Conservation (phyloP, 1,139 yeast species). For the Pichia sp. region DNA sequence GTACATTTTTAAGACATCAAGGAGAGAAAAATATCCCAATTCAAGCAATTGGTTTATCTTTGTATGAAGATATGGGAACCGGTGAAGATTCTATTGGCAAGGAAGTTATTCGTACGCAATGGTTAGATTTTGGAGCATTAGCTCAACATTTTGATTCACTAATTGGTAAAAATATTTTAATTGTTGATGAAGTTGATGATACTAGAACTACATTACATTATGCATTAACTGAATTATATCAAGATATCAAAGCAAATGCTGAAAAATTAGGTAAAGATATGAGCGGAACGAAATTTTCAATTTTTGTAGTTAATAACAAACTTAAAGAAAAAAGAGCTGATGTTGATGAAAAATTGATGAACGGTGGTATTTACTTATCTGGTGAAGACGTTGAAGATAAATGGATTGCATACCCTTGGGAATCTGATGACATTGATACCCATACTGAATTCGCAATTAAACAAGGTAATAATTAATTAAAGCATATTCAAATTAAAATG, state of each 20-base stretch:
- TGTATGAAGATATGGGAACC: slow-evolving; percentile 50
- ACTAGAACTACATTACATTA: slow-evolving; percentile 62
- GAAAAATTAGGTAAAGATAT: slow-evolving; percentile 31
- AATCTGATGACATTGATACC: slow-evolving; percentile 43
- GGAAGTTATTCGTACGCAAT: slow-evolving; percentile 57
- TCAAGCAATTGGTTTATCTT: slow-evolving; percentile 57
- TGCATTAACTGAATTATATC: slow-evolving; percentile 51
- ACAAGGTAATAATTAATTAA: slow-evolving; percentile 34
- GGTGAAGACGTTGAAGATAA: slow-evolving; percentile 49
- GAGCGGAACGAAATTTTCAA: slow-evolving; percentile 42
- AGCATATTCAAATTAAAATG: too few relatives aligned
- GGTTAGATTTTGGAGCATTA: slow-evolving; percentile 59
- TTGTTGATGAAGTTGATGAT: slow-evolving; percentile 68
- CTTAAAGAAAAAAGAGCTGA: slow-evolving; percentile 51
- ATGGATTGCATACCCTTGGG: slow-evolving; percentile 68
- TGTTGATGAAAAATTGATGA: slow-evolving; percentile 40
- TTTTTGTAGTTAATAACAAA: slow-evolving; percentile 56
- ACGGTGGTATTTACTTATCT: slow-evolving; percentile 43
- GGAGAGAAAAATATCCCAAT: slow-evolving; percentile 57
- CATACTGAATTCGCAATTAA: slow-evolving; percentile 36
- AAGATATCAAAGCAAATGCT: slow-evolving; percentile 48
- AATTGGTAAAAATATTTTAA: slow-evolving; percentile 54
- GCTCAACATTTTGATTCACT: slow-evolving; percentile 47
- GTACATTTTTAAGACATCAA: slow-evolving; percentile 51
- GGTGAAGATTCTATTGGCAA: slow-evolving; percentile 46